phyloP scores from a whole-genome alignment of 805 yeast genomes.

The Wickerhamiella nectarea region DNA sequence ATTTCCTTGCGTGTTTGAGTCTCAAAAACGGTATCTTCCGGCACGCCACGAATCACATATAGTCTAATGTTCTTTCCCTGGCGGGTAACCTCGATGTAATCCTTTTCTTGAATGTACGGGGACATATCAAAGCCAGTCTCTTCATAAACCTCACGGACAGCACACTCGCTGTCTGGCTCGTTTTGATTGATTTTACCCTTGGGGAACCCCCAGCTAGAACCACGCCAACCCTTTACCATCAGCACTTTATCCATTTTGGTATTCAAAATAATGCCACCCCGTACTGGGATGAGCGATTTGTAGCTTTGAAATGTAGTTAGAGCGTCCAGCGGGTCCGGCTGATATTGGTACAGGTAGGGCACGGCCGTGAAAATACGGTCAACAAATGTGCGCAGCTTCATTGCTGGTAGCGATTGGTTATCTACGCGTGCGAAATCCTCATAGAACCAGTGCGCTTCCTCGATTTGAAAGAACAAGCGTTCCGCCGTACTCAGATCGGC shows the following conservation, averaged over 20 bases:
- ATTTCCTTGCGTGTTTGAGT: slow-evolving; percentile 87
- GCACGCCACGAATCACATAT: slow-evolving; percentile 61
- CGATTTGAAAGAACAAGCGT: slow-evolving; percentile 83
- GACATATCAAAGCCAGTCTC: slow-evolving; percentile 86
- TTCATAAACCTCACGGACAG: slow-evolving; percentile 80
- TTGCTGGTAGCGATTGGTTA: slow-evolving; percentile 60
- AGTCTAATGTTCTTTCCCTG: slow-evolving; percentile 77
- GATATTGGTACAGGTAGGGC: slow-evolving; percentile 28
- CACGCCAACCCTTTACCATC: slow-evolving; percentile 71
- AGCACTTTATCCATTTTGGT: slow-evolving; percentile 53
- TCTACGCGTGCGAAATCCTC: slow-evolving; percentile 64
- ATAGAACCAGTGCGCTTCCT: slow-evolving; percentile 98
- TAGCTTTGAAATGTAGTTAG: slow-evolving; percentile 66
- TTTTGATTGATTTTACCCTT: slow-evolving; percentile 92
- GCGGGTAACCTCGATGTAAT: slow-evolving; percentile 67
- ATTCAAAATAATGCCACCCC: slow-evolving; percentile 87
- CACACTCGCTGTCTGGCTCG: slow-evolving; percentile 80
- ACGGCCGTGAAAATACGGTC: slow-evolving; percentile 69
- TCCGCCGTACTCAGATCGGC: slow-evolving; percentile 75
- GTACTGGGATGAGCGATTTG: slow-evolving; percentile 82
- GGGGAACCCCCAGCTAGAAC: slow-evolving; percentile 84
- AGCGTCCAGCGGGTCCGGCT: slow-evolving; percentile 38
- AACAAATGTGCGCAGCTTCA: slow-evolving; percentile 68
- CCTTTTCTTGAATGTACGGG: slow-evolving; percentile 50
- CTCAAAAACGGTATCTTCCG: slow-evolving; percentile 57